Percentiles rank a stretch among this genome's conserved stretches.
Conservation (phyloP, 352 stramenopile species). For the Pilasporangium apinafurcum region DNA sequence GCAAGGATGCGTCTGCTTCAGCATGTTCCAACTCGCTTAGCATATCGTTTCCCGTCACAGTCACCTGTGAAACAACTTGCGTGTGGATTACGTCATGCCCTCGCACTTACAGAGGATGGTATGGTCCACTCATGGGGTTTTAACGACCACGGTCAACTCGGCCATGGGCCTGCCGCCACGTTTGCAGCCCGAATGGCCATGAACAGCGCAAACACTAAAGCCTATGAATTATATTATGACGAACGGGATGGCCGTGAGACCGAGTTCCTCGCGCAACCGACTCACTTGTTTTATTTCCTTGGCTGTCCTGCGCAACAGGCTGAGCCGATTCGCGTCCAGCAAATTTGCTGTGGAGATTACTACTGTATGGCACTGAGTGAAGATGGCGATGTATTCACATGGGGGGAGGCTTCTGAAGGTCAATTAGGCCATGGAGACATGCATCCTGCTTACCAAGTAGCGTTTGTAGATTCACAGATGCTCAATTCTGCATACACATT, state of each 20-base stretch:
- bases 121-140: constrained; percentile 75
- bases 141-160: constrained; percentile 72
- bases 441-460: constrained; percentile 47
- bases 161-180: constrained; percentile 42
- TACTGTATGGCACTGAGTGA: constrained; percentile 53
- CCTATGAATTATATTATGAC: constrained; percentile 46
- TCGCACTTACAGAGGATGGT: constrained; percentile 38
- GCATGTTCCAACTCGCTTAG: constrained; percentile 16
- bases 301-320: constrained; percentile 46
- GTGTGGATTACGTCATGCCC: constrained; percentile 50
- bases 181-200: constrained; percentile 38
- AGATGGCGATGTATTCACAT: constrained; percentile 67
- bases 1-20: constrained; percentile 5
- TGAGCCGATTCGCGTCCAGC: constrained; percentile 44
- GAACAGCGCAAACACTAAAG: no score
- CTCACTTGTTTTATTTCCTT: constrained; percentile 58
- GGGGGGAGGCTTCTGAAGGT: constrained; percentile 68
- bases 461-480: constrained; percentile 54
- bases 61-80: constrained; percentile 18
- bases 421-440: constrained; percentile 61
- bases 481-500: constrained; percentile 68
- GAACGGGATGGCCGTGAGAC: constrained; percentile 32
- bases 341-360: constrained; percentile 64
- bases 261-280: constrained; percentile 35
- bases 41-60: constrained; percentile 15